Evolutionary conservation across 1,139 yeast genomes (phyloP), one percentile per base, ranked within the genome.

Genomic region (Scheffersomyces parashehatae): DNA sequence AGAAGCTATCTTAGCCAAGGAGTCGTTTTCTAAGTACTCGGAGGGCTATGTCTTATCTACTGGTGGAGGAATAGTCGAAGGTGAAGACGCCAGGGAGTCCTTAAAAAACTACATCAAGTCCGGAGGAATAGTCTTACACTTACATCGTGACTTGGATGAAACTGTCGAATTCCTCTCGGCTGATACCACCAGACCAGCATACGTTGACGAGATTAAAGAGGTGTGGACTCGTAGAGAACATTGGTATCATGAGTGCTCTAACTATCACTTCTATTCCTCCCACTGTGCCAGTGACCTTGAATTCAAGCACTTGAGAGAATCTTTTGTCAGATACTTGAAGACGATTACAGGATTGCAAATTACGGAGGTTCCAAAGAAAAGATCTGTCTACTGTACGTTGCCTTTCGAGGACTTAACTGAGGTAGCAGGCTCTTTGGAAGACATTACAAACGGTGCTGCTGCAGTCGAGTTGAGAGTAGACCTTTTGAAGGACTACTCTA

Each of bases 21-120:
- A 81, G 37, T 70, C 77, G 31, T 58, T 89, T 37, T 52, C 58
- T 1, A 64, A 73, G 28, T 70, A 76, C 54, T 70, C 82, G 4
- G 62, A 67, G 3, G 88, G 87, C 3, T 75, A 82, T 55, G 87
- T 93, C 30, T 76, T 90, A 42, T 88, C 99, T 1, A 88, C 97
- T 43, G 99, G 99, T 30, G 99, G 99, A 35, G 99, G 99, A 6
- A 77, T 95, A 50, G 96, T 93, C 30, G 99, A 93, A 65, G 78
- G 79, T 29, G 77, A 76, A 10, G 77, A 63, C n/a, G 83, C 95
- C 7, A 80, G 98, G 55, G 71, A 71, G 5, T 51, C 79, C 9
- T 72, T 93, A 60, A 75, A 82, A 56, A 59, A 70, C 9, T 86
- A 83, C 62, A 66, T 72, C 35, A 59, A 66, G 37, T 62, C 70